These are phyloP conservation scores for Malus hybrid DNA, from an alignment of 331 rosid species.

Conservation along the genomic window DNA sequence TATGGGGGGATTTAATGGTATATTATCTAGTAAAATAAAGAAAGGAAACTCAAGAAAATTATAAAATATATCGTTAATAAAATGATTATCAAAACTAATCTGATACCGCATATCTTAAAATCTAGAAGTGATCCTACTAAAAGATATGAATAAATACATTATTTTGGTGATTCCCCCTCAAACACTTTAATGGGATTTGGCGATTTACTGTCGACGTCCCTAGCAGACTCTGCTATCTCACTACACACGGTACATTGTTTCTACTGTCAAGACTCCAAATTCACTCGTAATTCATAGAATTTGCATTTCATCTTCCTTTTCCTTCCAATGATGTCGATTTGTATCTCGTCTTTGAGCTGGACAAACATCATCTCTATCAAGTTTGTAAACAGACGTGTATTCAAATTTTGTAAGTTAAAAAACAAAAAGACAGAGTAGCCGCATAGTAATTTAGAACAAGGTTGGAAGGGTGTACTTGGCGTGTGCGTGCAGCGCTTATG, in stretches of 20 bases:
- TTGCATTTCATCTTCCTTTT: neutral
- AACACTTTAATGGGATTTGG: neutral
- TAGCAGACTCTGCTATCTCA: neutral
- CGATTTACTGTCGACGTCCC: too few species aligned
- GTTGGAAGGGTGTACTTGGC: too few species aligned
- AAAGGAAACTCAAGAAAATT: neutral
- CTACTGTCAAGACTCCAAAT: neutral
- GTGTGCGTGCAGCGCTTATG: neutral
- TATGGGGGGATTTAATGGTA: neutral
- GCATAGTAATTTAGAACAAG: too few species aligned
- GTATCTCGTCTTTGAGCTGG: neutral
- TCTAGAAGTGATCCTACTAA: neutral
- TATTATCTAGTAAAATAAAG: neutral
- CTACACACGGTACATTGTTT: too few species aligned
- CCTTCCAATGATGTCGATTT: neutral
- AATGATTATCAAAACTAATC: neutral
- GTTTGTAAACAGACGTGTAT: neutral
- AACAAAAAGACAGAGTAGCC: too few species aligned
- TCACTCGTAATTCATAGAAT: neutral
- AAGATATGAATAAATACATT: neutral
- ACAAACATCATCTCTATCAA: neutral
- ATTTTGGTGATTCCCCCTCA: neutral
- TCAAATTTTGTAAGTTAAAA: neutral
- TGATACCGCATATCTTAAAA: neutral
- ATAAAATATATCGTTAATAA: neutral